Conservation (phyloP, 805 yeast genomes). For the Starmerella geochares region DNA sequence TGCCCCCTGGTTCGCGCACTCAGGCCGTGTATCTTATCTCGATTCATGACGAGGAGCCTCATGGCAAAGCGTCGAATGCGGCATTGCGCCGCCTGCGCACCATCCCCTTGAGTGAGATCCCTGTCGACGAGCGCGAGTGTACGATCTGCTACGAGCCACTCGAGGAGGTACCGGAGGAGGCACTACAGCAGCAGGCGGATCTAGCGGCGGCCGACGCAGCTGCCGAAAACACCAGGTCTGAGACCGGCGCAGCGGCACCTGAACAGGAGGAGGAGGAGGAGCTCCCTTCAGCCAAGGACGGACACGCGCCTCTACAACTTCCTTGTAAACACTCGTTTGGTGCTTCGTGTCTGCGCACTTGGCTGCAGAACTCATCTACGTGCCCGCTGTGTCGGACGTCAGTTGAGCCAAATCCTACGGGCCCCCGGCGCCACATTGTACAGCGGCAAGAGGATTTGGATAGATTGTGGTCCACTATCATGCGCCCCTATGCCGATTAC, state of each 20-base stretch:
- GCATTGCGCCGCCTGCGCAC: constrained; percentile 13
- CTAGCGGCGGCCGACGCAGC: constrained; percentile 3
- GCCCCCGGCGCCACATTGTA: neutral
- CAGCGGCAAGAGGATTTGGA: neutral
- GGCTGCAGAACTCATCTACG: constrained; percentile 64
- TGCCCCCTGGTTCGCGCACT: neutral
- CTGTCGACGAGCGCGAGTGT: constrained; percentile 19
- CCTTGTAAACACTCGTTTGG: constrained; percentile 89
- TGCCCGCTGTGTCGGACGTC: constrained; percentile 79
- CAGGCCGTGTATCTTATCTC: constrained; percentile 8
- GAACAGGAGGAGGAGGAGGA: neutral
- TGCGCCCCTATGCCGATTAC: neutral
- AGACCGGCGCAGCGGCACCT: neutral
- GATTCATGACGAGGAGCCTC: constrained; percentile 2
- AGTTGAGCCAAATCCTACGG: constrained; percentile 30
- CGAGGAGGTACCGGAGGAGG: constrained; percentile 7
- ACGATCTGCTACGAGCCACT: constrained; percentile 24
- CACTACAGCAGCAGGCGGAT: neutral
- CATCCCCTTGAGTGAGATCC: constrained; percentile 10
- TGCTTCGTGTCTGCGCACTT: constrained; percentile 65
- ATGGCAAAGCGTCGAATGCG: constrained; percentile 7
- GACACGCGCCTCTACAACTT: constrained; percentile 59
- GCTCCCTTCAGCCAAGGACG: constrained; percentile 1
- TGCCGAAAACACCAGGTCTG: neutral
- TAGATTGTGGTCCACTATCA: neutral